Percentiles rank a stretch among this genome's conserved stretches.
Conservation (phyloP, 2,329 filamentous ascomycete genomes). For the Xylaria hypoxylon region DNA sequence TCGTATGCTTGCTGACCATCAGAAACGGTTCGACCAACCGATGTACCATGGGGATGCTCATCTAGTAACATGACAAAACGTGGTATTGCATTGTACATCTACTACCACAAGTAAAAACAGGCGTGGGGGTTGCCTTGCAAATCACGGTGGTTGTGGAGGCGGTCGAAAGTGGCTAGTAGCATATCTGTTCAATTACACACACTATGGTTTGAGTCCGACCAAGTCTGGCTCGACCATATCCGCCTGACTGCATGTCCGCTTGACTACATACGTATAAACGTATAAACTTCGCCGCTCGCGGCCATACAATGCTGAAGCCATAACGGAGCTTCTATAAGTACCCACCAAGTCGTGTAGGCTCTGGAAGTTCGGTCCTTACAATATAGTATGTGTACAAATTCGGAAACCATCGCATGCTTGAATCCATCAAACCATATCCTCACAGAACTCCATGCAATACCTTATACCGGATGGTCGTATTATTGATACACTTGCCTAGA, state of each 20-base stretch:
- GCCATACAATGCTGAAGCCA: conserved; percentile 13
- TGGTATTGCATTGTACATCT: background rate
- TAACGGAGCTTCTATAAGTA: conserved; percentile 6
- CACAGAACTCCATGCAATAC: conserved; percentile 21
- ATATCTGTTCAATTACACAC: conserved; percentile 7
- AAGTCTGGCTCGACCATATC: conserved; percentile 5
- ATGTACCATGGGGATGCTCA: background rate
- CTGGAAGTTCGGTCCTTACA: background rate
- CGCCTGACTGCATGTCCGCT: background rate
- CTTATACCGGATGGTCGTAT: conserved; percentile 19
- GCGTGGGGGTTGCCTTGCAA: background rate
- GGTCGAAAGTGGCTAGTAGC: background rate
- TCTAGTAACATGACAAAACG: conserved; percentile 1
- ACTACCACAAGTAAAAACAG: background rate
- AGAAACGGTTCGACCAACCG: background rate
- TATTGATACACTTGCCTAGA: conserved; percentile 49
- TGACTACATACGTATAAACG: background rate
- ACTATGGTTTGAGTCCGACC: background rate
- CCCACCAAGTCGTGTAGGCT: background rate
- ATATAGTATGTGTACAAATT: conserved; percentile 6
- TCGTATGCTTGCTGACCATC: background rate
- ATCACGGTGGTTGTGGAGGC: background rate
- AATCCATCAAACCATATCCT: conserved; percentile 12
- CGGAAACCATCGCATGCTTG: conserved; percentile 16
- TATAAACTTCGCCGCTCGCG: conserved; percentile 1